Base-by-base conservation (phyloP, 2,329 filamentous ascomycete species). In the Ampelomyces quisqualis region DNA sequence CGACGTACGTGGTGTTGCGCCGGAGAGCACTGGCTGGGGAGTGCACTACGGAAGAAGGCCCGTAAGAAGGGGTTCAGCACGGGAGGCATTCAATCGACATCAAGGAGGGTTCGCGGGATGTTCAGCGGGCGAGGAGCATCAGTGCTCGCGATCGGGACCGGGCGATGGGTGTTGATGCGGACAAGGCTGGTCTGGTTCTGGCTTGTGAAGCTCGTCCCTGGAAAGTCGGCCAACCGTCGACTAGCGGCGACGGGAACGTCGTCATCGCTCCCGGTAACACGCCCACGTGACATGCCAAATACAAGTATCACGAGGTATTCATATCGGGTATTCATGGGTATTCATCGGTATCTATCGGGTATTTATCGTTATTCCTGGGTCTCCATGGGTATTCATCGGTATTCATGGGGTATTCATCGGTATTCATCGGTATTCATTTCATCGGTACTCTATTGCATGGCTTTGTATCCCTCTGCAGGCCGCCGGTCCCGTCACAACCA, bases 1-100 rank as follows among this genome's bases (percentile, higher is more conserved):
- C 20, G 3, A 45, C 73, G 57, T 75, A 84, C 81, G 77, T 97
- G 88, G 70, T 95, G 88, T 70, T 93, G 86, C 53, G 90, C 80
- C 40, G 93, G 90, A 51, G 85, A 82, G 77, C 93, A 97, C 83
- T 97, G 91, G 62, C 86, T 77, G 58, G 87, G 86, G 67, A 96
- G 80, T 70, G 88, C 84, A 81, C 90, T 97, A 77, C 89, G 90
- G 80, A 96, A 96, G 83, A 98, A 97, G 79, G 91, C 90, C 78
- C 88, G 85, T 72, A 98, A 80, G 75, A 96, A 97, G 70, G 93
- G 93, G 75, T 98, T 98, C 84, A 97, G 80, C 51, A 64, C 62
- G 77, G 93, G 89, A 85, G 90, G 90, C 90, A 95, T 95, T 83
- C 85, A 86, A 77, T 72, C 73, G 67, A 69, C 61, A 65, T 62